Evolutionary conservation across 495 filamentous ascomycete genomes (phyloP).

Genomic region (Aspergillus homomorphus): DNA sequence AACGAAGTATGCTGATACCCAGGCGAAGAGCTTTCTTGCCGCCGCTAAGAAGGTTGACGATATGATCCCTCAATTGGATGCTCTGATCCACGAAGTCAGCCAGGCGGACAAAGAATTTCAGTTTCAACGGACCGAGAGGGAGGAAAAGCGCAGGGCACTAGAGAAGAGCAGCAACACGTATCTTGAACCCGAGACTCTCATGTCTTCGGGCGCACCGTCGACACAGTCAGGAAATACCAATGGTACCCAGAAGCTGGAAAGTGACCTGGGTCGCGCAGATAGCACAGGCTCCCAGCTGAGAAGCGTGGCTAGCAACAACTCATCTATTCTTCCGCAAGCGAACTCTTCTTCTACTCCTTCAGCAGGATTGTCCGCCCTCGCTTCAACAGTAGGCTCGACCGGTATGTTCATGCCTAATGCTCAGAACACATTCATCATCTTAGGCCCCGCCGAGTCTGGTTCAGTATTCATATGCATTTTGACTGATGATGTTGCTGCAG

Average conservation of each 20-base stretch:
- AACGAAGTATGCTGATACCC: constrained; percentile 89
- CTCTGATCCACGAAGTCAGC: constrained; percentile 82
- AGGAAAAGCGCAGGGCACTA: constrained; percentile 83
- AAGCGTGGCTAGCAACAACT: constrained; percentile 45
- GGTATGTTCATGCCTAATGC: constrained; percentile 47
- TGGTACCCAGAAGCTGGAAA: constrained; percentile 48
- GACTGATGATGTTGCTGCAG: constrained; percentile 38
- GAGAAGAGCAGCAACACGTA: constrained; percentile 87
- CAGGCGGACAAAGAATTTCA: constrained; percentile 95
- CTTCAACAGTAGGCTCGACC: constrained; percentile 35
- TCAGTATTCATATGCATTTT: constrained; percentile 52
- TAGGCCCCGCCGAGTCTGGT: constrained; percentile 64
- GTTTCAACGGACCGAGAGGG: constrained; percentile 85
- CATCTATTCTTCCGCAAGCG: constrained; percentile 46
- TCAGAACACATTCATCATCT: not conserved
- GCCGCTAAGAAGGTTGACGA: constrained; percentile 84
- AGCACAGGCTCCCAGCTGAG: constrained; percentile 67
- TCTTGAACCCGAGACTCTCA: constrained; percentile 64
- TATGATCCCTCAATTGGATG: constrained; percentile 87
- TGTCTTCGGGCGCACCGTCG: constrained; percentile 25
- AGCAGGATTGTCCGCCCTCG: constrained; percentile 26
- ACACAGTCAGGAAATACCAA: constrained; percentile 36
- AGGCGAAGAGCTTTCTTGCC: constrained; percentile 76
- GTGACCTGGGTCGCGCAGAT: constrained; percentile 66
- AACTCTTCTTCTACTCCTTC: constrained; percentile 35